Evolutionary conservation across 306 rosid genomes (phyloP), one percentile per base, ranked within the genome.

Genomic region (Casuarina equisetifolia): DNA sequence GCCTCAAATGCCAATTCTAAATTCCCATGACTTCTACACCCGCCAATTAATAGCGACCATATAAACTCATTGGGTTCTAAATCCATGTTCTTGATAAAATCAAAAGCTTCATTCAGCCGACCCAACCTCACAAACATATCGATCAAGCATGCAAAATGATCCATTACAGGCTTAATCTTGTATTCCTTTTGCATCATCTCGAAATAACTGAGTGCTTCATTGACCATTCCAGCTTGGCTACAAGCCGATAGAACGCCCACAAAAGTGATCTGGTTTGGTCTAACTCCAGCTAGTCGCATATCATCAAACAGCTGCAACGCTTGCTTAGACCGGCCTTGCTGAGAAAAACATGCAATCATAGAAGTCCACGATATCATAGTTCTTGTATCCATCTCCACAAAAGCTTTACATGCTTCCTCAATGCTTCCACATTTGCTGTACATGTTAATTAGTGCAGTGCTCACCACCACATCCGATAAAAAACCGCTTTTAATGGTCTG

Each of bases 331-430:
- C 75, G 75, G 58, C 98, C 93, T 49, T 91, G 93, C 75, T 81
- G 97, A 19, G 98, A 87, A 86, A 85, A 85, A 79, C 97, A 91
- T 11, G 93, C 75, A 58, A 92, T 92, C 93, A 95, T 88, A 20
- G 97, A 85, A 75, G 98, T 95, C 98, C 98, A 95, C 9, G 88
- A 87, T 80, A 95, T 87, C 90, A 92, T 67, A 74, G 97, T 95
- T 83, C 97, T 90, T 9, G 84, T 84, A 55, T 94, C 78, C 98
- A 92, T 90, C 84, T 95, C 97, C 9, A 95, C 68, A 55, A 95
- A 95, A 73, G 90, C 93, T 80, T 91, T 95, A 80, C 88, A 86
- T 59, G 98, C 97, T 73, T 78, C 86, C 84, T 95, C 93, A 39
- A 88, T 86, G 79, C 85, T 90, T 75, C 97, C 98, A 76, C 98